Base-by-base conservation (phyloP, 345 rosid species). In the Syzygium jambos region DNA sequence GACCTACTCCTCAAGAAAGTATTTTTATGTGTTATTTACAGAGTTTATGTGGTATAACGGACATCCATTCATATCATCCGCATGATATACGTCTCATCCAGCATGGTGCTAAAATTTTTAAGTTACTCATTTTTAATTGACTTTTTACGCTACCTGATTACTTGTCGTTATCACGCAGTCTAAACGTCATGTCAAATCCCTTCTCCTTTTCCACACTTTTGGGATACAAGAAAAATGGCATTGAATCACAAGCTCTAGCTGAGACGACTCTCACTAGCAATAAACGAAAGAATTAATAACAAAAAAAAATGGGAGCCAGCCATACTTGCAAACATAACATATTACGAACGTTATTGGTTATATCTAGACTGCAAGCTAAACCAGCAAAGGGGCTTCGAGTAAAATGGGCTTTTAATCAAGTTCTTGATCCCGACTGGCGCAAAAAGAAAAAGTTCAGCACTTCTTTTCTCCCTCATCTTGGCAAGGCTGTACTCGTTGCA, bases 31-130 rank as follows among this genome's bases (percentile, higher is more conserved):
- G 65, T 59, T 59, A 0, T 11, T 14, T 59, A 59, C 30, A 27
- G 16, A n/a, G 0, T 27, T 0, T 27, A 61, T 15, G 1, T n/a
- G 13, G 12, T 29, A 1, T n/a, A 13, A 61, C 17, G 16, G 2
- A 61, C 0, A 4, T 27, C 13, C 16, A 27, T 61, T 61, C 68
- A 61, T 6, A n/a, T 61, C 34, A 61, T 7, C 2, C 68, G 11
- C 0, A n/a, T 3, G 1, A 27, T 27, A n/a, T 61, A 12, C 30
- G 25, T 59, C 65, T 59, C 29, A 25, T 25, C 29, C 29, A 25
- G 23, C 65, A n/a, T 59, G 23, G 30, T 25, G 65, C 30, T 59
- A 27, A 5, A n/a, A 11, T 59, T 14, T 59, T 27, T 27, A 59
- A 27, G 11, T 59, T 11, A 25, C 5, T 27, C 14, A 25, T 0